phyloP scores from a whole-genome alignment of 2,329 filamentous ascomycete genomes.

The Graphiopsis chlorocephala region DNA sequence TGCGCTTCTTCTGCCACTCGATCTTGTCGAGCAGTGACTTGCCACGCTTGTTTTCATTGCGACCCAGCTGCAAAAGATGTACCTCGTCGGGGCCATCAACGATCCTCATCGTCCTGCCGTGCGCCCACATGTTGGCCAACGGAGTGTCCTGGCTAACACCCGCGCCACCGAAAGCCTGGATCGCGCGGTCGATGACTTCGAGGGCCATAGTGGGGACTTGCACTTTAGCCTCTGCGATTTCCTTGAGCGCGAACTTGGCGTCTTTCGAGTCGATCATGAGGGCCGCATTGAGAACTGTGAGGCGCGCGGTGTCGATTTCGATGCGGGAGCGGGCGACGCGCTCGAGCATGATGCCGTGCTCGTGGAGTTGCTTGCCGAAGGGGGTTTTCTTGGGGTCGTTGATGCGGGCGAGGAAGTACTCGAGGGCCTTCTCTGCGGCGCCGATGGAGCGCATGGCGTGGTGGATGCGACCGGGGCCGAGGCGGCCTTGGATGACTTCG shows the following conservation, averaged over 20 bases:
- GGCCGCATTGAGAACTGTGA: constrained; percentile 90
- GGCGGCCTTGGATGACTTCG: constrained; percentile 95
- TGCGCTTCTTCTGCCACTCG: constrained; percentile 61
- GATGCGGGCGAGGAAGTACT: constrained; percentile 91
- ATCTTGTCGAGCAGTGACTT: constrained; percentile 61
- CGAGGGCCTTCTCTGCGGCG: constrained; percentile 82
- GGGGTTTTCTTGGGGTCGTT: constrained; percentile 89
- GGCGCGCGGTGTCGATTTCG: constrained; percentile 87
- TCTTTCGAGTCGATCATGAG: constrained; percentile 89
- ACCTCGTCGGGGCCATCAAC: constrained; percentile 93
- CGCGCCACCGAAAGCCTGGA: constrained; percentile 87
- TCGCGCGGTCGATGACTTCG: constrained; percentile 86
- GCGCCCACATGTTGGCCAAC: constrained; percentile 59
- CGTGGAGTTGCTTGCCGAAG: constrained; percentile 80
- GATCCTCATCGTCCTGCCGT: constrained; percentile 36
- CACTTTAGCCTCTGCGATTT: constrained; percentile 95
- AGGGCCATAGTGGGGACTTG: constrained; percentile 79
- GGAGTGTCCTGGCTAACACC: constrained; percentile 95
- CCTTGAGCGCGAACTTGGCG: constrained; percentile 83
- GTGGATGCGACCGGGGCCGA: constrained; percentile 94
- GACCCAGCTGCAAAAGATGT: constrained; percentile 76
- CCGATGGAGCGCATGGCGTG: constrained; percentile 96
- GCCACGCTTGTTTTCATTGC: constrained; percentile 73
- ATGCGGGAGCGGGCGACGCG: constrained; percentile 90
- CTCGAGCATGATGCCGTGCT: constrained; percentile 92